phyloP scores from a whole-genome alignment of 768 basidiomycete genomes.

The Pulveroboletus ravenelii region DNA sequence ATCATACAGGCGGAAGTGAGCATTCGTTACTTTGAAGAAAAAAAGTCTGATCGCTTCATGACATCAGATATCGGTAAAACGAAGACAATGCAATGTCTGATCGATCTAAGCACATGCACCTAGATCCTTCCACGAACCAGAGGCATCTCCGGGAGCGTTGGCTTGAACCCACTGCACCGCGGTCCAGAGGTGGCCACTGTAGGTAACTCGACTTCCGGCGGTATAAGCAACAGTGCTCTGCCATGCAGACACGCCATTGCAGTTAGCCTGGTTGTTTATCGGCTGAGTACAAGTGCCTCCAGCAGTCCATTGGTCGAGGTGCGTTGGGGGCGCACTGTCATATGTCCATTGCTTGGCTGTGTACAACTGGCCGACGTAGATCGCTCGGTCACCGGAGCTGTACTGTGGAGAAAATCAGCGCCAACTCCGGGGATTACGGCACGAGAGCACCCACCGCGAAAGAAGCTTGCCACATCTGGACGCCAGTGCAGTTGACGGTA shows the following conservation, averaged over 20 bases:
- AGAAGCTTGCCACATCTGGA: slow-evolving; percentile 22
- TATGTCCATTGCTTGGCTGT: slow-evolving; percentile 27
- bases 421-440: rapidly evolving
- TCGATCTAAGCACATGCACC: slow-evolving; percentile 17
- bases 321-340: slow-evolving; percentile 13
- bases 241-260: slow-evolving; percentile 21
- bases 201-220: slow-evolving; percentile 15
- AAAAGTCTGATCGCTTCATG: not conserved
- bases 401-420: slow-evolving; percentile 18
- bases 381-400: slow-evolving; percentile 16
- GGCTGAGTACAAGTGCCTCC: slow-evolving; percentile 15
- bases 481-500: slow-evolving; percentile 8
- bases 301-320: slow-evolving; percentile 16
- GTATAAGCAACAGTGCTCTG: slow-evolving; percentile 12
- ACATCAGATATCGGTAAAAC: not conserved
- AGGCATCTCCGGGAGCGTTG: slow-evolving; percentile 22
- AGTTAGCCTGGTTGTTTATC: slow-evolving; percentile 21
- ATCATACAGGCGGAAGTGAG: too few species aligned
- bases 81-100: not conserved
- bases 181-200: slow-evolving; percentile 15
- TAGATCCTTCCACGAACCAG: slow-evolving; percentile 23
- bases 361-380: slow-evolving; percentile 20
- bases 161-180: slow-evolving; percentile 23
- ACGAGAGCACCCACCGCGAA: slow-evolving; percentile 14
- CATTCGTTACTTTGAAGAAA: too few species aligned